phyloP scores from a whole-genome alignment of 148 eudicot genomes.

The Euryodendron excelsum region DNA sequence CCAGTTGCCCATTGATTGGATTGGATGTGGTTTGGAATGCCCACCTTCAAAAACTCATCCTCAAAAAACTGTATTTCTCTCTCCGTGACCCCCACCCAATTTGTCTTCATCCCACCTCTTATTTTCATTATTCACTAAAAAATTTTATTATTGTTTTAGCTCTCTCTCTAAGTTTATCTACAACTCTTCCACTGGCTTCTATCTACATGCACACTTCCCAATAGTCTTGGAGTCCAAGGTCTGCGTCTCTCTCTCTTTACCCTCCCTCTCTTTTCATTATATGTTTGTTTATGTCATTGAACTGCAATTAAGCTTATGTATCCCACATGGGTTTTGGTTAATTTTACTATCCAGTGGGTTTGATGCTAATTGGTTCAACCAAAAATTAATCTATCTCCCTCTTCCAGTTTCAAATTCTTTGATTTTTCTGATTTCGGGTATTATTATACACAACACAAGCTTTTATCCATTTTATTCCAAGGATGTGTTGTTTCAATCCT shows the following conservation, averaged over 20 bases:
- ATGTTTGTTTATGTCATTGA: constrained; percentile 1
- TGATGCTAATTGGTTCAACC: neutral
- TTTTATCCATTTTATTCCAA: neutral
- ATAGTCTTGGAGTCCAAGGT: constrained; percentile 22
- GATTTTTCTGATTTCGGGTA: too few species aligned
- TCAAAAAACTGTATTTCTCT: constrained; percentile 2
- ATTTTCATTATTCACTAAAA: neutral
- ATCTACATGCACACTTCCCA: constrained; percentile 22
- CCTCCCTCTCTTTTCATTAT: neutral
- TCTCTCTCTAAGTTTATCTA: constrained; percentile 9
- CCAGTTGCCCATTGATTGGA: constrained; percentile 25
- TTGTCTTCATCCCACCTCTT: constrained; percentile 25
- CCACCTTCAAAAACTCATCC: constrained; percentile 59
- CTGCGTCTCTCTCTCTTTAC: constrained; percentile 14
- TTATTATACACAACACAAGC: neutral
- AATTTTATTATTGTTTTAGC: neutral
- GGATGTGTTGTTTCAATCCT: neutral
- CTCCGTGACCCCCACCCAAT: constrained; percentile 11
- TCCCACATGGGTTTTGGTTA: neutral
- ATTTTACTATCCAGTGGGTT: neutral
- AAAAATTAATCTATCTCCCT: neutral
- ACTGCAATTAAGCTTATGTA: neutral
- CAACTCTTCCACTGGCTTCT: constrained; percentile 24
- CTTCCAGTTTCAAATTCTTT: neutral
- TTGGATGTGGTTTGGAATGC: constrained; percentile 49